These are phyloP conservation scores for Arachnomyces sp. DNA, from an alignment of 2,329 filamentous ascomycete species.

Conservation along the genomic window DNA sequence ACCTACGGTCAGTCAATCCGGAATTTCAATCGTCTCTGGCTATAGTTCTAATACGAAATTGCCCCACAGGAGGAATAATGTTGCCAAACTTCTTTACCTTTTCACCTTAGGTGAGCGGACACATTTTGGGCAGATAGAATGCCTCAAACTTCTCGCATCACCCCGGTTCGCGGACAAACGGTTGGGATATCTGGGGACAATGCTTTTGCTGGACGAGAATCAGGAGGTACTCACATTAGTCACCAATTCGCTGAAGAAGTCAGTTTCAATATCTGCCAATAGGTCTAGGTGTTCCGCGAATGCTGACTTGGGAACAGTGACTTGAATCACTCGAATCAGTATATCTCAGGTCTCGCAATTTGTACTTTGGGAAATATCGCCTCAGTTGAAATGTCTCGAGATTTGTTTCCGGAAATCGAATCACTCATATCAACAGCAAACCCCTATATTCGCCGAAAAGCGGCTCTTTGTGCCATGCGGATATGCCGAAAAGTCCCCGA, in stretches of 20 bases:
- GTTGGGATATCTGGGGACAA: constrained; percentile 89
- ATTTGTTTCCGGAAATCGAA: constrained; percentile 94
- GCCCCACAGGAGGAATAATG: constrained; percentile 79
- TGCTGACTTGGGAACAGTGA: constrained; percentile 53
- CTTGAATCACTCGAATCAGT: constrained; percentile 94
- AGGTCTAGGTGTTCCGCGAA: background rate
- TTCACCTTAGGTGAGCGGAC: constrained; percentile 96
- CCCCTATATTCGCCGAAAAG: constrained; percentile 96
- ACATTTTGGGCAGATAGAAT: constrained; percentile 99
- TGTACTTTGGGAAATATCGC: constrained; percentile 97
- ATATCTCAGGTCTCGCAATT: constrained; percentile 91
- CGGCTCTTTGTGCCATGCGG: constrained; percentile 96
- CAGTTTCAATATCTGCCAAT: constrained; percentile 21
- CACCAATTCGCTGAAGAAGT: constrained; percentile 98
- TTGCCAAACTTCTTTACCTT: constrained; percentile 94
- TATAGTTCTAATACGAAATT: constrained; percentile 15
- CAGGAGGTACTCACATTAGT: constrained; percentile 96
- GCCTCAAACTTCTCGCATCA: constrained; percentile 91
- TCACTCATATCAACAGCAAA: constrained; percentile 85
- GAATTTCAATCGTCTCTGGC: background rate
- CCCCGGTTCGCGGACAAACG: constrained; percentile 97
- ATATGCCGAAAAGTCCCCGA: constrained; percentile 98
- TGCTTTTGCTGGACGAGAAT: constrained; percentile 93
- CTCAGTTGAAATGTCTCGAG: constrained; percentile 95
- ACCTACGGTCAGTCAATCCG: constrained; percentile 61